A percentile compares a stretch with the other conserved stretches of the same genome.
Evolutionary conservation across 2,329 filamentous ascomycete genomes (phyloP).

Genomic region (Penicillium hesseltinei): DNA sequence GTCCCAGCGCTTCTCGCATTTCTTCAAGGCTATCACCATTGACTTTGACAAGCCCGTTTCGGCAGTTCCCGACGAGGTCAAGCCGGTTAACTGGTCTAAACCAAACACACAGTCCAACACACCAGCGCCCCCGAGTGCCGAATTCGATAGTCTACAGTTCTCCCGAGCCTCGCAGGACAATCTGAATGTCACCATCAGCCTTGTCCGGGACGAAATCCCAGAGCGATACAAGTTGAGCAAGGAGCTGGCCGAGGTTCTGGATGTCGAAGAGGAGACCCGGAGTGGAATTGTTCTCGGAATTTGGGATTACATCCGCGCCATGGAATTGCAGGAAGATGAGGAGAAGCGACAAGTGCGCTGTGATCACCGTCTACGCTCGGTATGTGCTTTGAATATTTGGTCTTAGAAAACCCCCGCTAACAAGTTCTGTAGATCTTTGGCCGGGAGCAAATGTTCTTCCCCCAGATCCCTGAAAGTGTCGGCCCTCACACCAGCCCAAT

Average conservation of each 20-base stretch:
- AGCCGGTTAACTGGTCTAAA: slow-evolving; percentile 79
- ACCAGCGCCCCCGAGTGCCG: slow-evolving; percentile 63
- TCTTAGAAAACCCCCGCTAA: neutral
- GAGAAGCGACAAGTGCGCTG: slow-evolving; percentile 92
- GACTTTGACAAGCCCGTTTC: slow-evolving; percentile 49
- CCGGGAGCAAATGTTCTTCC: slow-evolving; percentile 77
- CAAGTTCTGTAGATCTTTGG: slow-evolving; percentile 62
- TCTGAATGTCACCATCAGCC: slow-evolving; percentile 82
- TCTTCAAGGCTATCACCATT: slow-evolving; percentile 53
- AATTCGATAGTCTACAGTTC: slow-evolving; percentile 90
- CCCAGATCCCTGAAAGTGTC: slow-evolving; percentile 77
- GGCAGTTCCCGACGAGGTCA: slow-evolving; percentile 44
- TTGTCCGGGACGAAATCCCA: slow-evolving; percentile 78
- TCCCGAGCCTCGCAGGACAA: slow-evolving; percentile 91
- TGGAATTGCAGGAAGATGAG: slow-evolving; percentile 87
- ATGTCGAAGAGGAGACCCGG: slow-evolving; percentile 81
- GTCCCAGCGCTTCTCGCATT: slow-evolving; percentile 48
- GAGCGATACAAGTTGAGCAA: slow-evolving; percentile 80
- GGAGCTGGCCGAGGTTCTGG: slow-evolving; percentile 77
- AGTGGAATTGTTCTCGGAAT: slow-evolving; percentile 86
- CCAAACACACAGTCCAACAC: slow-evolving; percentile 56
- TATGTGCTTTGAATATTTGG: slow-evolving; percentile 44
- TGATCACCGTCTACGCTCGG: slow-evolving; percentile 75
- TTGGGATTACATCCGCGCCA: slow-evolving; percentile 90
- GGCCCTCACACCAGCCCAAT: slow-evolving; percentile 74